Conservation (phyloP, 257 asterid species). For the Gentiana dahurica region DNA sequence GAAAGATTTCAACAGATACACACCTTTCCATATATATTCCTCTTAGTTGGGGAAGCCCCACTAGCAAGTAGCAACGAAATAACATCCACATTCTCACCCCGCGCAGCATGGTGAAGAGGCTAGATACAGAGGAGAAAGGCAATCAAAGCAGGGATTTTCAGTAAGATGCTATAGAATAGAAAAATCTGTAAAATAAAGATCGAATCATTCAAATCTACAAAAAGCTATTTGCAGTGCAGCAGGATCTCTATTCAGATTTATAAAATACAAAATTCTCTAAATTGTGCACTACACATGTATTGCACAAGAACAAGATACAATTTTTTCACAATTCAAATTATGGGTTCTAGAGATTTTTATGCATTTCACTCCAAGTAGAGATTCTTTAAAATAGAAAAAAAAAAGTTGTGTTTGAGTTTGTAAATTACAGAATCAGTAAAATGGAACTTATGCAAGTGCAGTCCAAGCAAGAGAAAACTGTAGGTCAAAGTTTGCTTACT, state of each 20-base stretch:
- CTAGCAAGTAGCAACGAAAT: constrained; percentile 41
- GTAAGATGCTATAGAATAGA: background rate
- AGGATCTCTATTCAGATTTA: too few relatives aligned
- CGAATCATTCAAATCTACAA: background rate
- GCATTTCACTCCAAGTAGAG: too few relatives aligned
- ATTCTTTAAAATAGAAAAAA: background rate
- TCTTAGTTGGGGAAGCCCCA: constrained; percentile 54
- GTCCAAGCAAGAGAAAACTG: background rate
- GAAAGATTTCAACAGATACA: background rate
- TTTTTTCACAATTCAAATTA: too few relatives aligned
- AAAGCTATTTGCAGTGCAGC: background rate
- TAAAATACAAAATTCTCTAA: too few relatives aligned
- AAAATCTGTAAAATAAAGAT: background rate
- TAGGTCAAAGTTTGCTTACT: constrained; percentile 32
- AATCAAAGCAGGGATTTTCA: background rate
- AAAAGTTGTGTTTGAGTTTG: background rate
- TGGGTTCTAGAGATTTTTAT: too few relatives aligned
- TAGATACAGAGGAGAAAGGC: constrained; percentile 9
- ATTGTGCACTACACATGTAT: too few relatives aligned
- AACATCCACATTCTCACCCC: constrained; percentile 58
- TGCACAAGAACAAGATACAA: too few relatives aligned
- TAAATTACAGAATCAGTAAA: background rate
- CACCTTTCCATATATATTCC: constrained; percentile 58
- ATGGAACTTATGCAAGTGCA: background rate
- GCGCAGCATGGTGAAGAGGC: constrained; percentile 93